Evolutionary conservation across 2,329 filamentous ascomycete genomes (phyloP), one percentile per base, ranked within the genome.

Genomic region (Dothideomycetes sp.): DNA sequence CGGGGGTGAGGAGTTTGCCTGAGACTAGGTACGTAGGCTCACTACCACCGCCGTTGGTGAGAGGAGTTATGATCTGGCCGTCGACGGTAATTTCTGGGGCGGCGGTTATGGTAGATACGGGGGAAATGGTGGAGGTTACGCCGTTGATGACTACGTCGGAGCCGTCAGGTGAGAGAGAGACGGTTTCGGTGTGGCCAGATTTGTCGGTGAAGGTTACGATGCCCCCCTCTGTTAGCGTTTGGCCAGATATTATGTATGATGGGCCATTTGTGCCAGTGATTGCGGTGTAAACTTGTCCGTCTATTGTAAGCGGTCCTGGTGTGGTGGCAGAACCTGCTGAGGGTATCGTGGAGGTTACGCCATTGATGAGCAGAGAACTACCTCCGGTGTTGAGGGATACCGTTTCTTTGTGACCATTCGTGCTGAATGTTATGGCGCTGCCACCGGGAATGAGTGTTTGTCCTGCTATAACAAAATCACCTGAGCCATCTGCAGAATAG

Each of bases 101-200:
- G 36, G 33, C 32, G 12, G 33, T 40, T 27, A 34, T 12, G 31
- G 32, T 36, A 27, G 22, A 7, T 7, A n/a, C 34, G 15, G 42
- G 36, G 15, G 38, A 31, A 12, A 33, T 34, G 4, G 42, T 38
- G 3, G 45, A 41, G 3, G 41, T 31, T n/a, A 35, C 2, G 11
- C 60, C 60, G 19, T 59, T 59, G 32, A 68, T 45, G 4, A 67
- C 57, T 2, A 68, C 42, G 18, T 57, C 57, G 5, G 55, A 57
- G 17, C 61, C 63, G 4, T 51, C 58, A 0, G 56, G 47, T 2
- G 48, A 63, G 4, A 60, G 50, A 30, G 37, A 48, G 12, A 44
- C 19, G 3, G 24, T 34, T 8, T 27, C 22, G 2, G 41, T 42
- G 3, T 34, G 37, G n/a, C 40, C 45, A 29, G 33, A 32, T 8